Evolutionary conservation across 2,329 filamentous ascomycete genomes (phyloP), one percentile per base, ranked within the genome.

Genomic region (Penicillium psychrosexuale): DNA sequence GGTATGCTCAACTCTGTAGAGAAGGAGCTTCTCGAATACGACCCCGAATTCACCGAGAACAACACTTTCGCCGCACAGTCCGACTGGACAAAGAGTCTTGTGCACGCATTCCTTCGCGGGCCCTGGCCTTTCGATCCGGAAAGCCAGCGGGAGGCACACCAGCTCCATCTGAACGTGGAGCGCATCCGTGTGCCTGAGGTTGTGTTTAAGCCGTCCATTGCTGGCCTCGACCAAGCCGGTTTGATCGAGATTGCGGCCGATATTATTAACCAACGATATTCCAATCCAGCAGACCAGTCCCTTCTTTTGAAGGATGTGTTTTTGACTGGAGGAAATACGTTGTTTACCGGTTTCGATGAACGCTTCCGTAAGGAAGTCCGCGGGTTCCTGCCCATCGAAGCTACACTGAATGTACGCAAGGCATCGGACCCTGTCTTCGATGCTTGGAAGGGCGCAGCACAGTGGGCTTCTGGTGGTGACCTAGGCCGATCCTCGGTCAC

Each of bases 131-230:
- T 91, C 62, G 88, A 97, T 63, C 77, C 86, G 0, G 85, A 91
- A 53, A 89, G 86, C 54, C 89, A 94, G 64, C 84, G 86, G 17
- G 84, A 99, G 75, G 84, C 85, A 17, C 86, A 91, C 72, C 93
- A 97, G 74, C 78, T 99, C 48, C 94, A 99, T 72, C 84, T 99
- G 60, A 99, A 99, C 72, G 91, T 99, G 51, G 92, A 97, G 78
- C 87, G 93, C 53, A 96, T 97, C 72, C 88, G 92, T 47, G 91
- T 96, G 2, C 92, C 92, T 3, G 93, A 97, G 76, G 88, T 97
- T 8, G 83, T 96, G 17, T 97, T 97, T 78, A 90, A 95, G 69
- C 93, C 92, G 0, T 87, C 88, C 15, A 96, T 97, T 68, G 92
- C 92, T 0, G 92, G 92, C 7, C 78, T 97, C 44, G 92, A 97